A percentile compares a stretch with the other conserved stretches of the same genome.
Conservation (phyloP, 768 basidiomycete genomes). For the Sporobolomyces roseus region DNA sequence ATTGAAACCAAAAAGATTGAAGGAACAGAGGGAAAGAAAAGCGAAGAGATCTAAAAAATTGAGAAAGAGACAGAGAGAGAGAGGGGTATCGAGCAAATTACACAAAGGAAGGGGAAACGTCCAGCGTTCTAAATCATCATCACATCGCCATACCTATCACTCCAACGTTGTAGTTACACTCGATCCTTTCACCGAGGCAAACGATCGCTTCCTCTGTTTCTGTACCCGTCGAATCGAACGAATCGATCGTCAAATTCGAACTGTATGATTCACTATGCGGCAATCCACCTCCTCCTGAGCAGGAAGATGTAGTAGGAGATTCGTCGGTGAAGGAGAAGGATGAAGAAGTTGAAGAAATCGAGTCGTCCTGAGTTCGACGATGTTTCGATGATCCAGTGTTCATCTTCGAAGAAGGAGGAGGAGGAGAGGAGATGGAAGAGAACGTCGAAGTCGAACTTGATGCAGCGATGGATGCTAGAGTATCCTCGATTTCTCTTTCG, state of each 20-base stretch:
- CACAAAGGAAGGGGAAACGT: neutral
- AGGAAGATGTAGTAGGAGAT: neutral
- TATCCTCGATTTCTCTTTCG: constrained; percentile 29
- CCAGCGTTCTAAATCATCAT: neutral
- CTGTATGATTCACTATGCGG: constrained; percentile 19
- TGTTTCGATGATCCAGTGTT: neutral
- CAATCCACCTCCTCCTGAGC: neutral
- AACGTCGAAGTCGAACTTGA: constrained; percentile 11
- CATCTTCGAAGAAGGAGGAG: neutral
- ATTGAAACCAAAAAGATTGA: neutral
- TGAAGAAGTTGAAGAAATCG: constrained; percentile 1
- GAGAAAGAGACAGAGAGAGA: neutral
- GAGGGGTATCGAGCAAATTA: neutral
- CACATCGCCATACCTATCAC: constrained; percentile 37
- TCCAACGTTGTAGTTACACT: constrained; percentile 32
- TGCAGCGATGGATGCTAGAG: constrained; percentile 18
- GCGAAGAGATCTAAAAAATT: too few relatives aligned
- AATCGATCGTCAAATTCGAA: constrained; percentile 14
- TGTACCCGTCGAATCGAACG: constrained; percentile 12
- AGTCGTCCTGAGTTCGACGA: constrained; percentile 8
- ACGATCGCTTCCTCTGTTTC: constrained; percentile 23
- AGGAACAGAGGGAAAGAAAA: neutral
- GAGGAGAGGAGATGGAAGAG: neutral
- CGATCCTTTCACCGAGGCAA: constrained; percentile 29
- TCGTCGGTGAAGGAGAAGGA: constrained; percentile 13